Evolutionary conservation across 2,329 filamentous ascomycete genomes (phyloP).

Genomic region (Pseudocercospora crystallina): DNA sequence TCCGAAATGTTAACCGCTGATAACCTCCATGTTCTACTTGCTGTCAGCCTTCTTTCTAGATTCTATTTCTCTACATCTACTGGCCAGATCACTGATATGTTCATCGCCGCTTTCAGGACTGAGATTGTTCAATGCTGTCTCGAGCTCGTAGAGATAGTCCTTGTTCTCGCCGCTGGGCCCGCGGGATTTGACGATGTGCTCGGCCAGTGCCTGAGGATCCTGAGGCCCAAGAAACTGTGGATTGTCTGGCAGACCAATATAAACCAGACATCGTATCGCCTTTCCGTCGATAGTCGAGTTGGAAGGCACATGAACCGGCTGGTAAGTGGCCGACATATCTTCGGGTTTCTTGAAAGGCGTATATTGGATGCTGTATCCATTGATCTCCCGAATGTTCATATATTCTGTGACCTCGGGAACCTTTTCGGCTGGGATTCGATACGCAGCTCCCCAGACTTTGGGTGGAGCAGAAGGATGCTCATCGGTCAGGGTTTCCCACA

Average conservation of each 20-base stretch:
- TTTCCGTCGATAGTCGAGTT: constrained; percentile 15
- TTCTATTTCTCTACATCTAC: constrained; percentile 67
- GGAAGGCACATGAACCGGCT: constrained; percentile 44
- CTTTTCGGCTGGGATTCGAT: constrained; percentile 71
- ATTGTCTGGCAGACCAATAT: constrained; percentile 92
- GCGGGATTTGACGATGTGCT: constrained; percentile 72
- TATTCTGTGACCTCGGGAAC: constrained; percentile 83
- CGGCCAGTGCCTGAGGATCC: constrained; percentile 72
- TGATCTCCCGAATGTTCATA: constrained; percentile 94
- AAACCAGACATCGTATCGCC: constrained; percentile 67
- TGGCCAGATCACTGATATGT: constrained; percentile 80
- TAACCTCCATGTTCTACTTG: background rate
- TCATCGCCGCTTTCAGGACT: constrained; percentile 75
- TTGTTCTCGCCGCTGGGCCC: constrained; percentile 87
- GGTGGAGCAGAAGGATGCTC: constrained; percentile 62
- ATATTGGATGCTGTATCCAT: constrained; percentile 93
- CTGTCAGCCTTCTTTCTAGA: constrained; percentile 5
- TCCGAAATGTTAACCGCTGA: too few species aligned
- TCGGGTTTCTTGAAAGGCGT: constrained; percentile 62
- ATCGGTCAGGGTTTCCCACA: constrained; percentile 74
- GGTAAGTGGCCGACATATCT: constrained; percentile 53
- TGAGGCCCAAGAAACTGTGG: constrained; percentile 87
- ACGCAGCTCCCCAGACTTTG: constrained; percentile 83
- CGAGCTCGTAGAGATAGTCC: constrained; percentile 83
- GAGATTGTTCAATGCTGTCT: constrained; percentile 70